Evolutionary conservation across 352 stramenopile species (phyloP).

Genomic region (Phytophthora citrophthora): DNA sequence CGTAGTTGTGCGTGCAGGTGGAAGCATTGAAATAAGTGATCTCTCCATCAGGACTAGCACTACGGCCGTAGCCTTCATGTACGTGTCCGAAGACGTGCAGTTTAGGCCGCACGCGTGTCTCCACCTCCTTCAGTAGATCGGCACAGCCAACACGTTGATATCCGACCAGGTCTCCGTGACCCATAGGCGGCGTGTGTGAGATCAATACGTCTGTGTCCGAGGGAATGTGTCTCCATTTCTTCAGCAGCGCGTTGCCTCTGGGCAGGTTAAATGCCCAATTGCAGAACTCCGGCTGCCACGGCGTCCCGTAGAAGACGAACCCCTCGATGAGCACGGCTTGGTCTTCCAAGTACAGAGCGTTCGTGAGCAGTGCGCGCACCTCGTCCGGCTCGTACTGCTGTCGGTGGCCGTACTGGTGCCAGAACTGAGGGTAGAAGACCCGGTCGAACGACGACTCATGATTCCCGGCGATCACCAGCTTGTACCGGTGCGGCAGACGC

Average conservation of each 20-base stretch:
- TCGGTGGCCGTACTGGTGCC: constrained; percentile 74
- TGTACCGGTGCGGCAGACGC: constrained; percentile 73
- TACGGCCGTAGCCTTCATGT: constrained; percentile 86
- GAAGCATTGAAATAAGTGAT: constrained; percentile 92
- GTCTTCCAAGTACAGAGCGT: constrained; percentile 82
- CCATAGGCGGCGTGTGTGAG: constrained; percentile 87
- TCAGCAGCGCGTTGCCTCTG: constrained; percentile 45
- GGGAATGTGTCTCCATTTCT: constrained; percentile 62
- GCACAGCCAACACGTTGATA: constrained; percentile 71
- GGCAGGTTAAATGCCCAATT: constrained; percentile 84
- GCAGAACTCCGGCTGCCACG: constrained; percentile 87
- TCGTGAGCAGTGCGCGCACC: constrained; percentile 76
- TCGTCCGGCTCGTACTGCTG: constrained; percentile 71
- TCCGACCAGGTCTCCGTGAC: constrained; percentile 70
- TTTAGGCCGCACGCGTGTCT: constrained; percentile 65
- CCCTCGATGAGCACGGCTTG: constrained; percentile 74
- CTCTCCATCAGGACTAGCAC: constrained; percentile 58
- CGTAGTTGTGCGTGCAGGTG: constrained; percentile 77
- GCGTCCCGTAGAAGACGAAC: constrained; percentile 80
- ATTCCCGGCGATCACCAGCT: constrained; percentile 83
- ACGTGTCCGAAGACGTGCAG: constrained; percentile 93
- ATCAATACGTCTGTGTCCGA: constrained; percentile 85
- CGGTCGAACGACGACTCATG: constrained; percentile 85
- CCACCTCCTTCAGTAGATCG: constrained; percentile 76
- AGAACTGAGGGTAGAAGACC: constrained; percentile 70